A percentile compares a stretch with the other conserved stretches of the same genome.
Conservation (phyloP, 192 early-diverging fungal genomes). For the Entomortierella chlamydospora region DNA sequence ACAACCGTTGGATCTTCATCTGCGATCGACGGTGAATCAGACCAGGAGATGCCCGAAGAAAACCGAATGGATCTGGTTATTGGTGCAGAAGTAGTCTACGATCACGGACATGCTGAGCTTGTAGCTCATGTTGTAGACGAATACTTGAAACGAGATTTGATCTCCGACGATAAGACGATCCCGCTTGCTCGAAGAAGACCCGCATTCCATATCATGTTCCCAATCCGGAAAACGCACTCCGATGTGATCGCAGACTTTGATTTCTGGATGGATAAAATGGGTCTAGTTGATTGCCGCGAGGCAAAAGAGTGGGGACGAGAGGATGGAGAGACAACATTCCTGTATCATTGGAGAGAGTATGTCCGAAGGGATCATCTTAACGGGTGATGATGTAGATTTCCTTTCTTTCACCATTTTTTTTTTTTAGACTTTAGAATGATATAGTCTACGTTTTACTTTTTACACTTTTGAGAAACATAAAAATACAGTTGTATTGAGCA, state of each 20-base stretch:
- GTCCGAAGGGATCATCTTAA: slow-evolving; percentile 41
- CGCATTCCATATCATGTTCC: slow-evolving; percentile 66
- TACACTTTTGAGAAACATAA: not conserved
- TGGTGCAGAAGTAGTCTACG: slow-evolving; percentile 64
- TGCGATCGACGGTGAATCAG: not conserved
- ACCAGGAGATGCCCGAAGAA: slow-evolving; percentile 20
- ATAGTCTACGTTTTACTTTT: no score
- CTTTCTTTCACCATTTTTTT: no score
- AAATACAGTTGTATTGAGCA: slow-evolving; percentile 1
- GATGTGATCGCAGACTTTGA: slow-evolving; percentile 64
- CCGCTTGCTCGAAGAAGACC: slow-evolving; percentile 20
- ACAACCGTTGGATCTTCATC: not conserved
- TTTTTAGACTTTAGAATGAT: no score
- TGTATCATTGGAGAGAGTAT: slow-evolving; percentile 54
- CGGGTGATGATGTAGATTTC: not conserved
- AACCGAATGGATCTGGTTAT: slow-evolving; percentile 55
- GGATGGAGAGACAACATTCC: slow-evolving; percentile 48
- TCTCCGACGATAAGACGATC: not conserved
- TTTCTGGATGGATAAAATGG: slow-evolving; percentile 57
- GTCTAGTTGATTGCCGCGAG: slow-evolving; percentile 43
- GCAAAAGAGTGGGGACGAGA: slow-evolving; percentile 49
- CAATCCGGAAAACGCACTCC: slow-evolving; percentile 56
- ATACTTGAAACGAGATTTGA: slow-evolving; percentile 47
- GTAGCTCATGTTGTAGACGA: slow-evolving; percentile 60
- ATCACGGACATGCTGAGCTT: slow-evolving; percentile 63